Evolutionary conservation across 495 filamentous ascomycete species (phyloP).

Genomic region (Trichoderma erinaceum): DNA sequence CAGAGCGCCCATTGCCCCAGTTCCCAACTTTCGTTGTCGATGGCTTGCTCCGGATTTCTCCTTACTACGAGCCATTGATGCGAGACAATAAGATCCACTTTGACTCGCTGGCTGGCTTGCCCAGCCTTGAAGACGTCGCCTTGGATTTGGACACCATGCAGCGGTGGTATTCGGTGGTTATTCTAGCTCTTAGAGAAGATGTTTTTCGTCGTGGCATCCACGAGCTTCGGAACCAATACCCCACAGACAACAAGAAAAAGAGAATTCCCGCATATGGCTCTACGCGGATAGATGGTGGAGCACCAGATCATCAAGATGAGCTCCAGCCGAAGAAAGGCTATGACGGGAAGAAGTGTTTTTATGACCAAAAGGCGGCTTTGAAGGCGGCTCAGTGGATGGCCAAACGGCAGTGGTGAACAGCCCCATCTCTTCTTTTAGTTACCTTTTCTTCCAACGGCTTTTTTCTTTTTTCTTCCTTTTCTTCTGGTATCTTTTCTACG

Average conservation of each 20-base stretch:
- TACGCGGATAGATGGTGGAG: not conserved
- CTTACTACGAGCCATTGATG: not conserved
- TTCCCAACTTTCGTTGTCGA: not conserved
- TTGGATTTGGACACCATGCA: not conserved
- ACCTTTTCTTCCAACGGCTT: not conserved
- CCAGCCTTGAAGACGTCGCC: not conserved
- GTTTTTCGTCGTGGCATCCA: not conserved
- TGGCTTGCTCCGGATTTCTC: not conserved
- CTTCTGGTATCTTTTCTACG: not conserved
- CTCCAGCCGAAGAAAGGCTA: not conserved
- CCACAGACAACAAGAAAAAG: not conserved
- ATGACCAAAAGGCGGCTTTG: not conserved
- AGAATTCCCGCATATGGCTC: not conserved
- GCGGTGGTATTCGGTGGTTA: not conserved
- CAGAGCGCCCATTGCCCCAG: not conserved
- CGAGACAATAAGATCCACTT: not conserved
- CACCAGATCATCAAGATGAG: slow-evolving; percentile 12
- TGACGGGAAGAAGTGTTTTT: not conserved
- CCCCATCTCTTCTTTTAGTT: not conserved
- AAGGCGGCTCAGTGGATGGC: not conserved
- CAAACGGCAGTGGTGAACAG: not conserved
- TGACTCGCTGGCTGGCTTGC: not conserved
- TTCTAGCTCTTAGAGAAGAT: not conserved
- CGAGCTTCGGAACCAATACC: not conserved
- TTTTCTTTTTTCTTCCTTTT: not conserved